Evolutionary conservation across 495 filamentous ascomycete species (phyloP).

Genomic region (Trichocladium antarcticum): DNA sequence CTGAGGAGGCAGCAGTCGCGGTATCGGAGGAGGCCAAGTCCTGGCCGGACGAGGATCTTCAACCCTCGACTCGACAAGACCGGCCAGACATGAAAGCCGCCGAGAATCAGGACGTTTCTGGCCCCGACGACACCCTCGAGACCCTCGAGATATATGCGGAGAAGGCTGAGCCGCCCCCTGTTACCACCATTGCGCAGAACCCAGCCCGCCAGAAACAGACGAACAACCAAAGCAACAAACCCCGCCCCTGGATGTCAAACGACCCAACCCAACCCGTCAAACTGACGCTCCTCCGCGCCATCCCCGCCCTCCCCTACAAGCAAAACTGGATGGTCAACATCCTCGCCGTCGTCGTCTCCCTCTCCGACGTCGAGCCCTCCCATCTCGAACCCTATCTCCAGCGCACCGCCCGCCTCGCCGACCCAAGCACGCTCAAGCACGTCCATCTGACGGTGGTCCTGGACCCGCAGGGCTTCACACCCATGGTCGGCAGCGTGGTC

Average conservation of each 20-base stretch:
- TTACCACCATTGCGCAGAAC: conserved; percentile 1
- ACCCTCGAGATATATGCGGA: neutral
- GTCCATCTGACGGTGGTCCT: conserved; percentile 36
- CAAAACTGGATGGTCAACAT: conserved; percentile 42
- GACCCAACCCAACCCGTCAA: conserved; percentile 25
- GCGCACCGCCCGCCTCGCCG: conserved; percentile 32
- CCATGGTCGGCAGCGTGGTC: conserved; percentile 31
- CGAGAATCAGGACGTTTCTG: conserved; percentile 8
- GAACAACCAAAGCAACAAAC: conserved; percentile 11
- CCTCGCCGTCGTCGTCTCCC: conserved; percentile 31
- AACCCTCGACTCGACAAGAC: neutral
- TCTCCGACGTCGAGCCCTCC: conserved; percentile 31
- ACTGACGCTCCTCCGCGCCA: conserved; percentile 31
- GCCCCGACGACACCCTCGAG: conserved; percentile 14
- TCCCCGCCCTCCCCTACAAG: conserved; percentile 37
- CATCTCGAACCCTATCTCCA: conserved; percentile 28
- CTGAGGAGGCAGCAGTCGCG: neutral
- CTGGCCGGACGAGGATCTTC: neutral
- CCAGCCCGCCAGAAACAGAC: neutral
- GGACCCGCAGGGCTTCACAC: conserved; percentile 33
- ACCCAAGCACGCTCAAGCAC: conserved; percentile 34
- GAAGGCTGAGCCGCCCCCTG: neutral
- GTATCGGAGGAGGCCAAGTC: neutral
- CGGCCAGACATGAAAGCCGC: neutral
- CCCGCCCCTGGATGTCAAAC: conserved; percentile 18